Evolutionary conservation across 1,139 yeast species (phyloP).

Genomic region (Saccharomycopsis crataegensis): DNA sequence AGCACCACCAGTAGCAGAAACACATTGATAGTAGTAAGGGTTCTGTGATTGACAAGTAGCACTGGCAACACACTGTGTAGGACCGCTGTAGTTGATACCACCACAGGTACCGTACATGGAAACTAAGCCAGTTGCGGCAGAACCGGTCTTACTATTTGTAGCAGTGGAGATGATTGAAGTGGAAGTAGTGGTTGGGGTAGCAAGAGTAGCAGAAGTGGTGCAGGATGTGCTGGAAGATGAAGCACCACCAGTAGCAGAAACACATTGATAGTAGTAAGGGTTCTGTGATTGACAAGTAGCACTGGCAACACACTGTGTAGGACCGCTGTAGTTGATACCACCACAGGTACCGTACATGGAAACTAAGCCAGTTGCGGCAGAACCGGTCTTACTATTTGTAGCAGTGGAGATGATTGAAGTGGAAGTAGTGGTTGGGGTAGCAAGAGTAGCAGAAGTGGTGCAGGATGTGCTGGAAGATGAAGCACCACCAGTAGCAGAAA

Average conservation of each 20-base stretch:
- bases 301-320: constrained; percentile 16
- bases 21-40: constrained; percentile 20
- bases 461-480: background rate
- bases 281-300: constrained; percentile 18
- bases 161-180: no score
- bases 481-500: background rate
- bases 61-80: constrained; percentile 17
- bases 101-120: constrained; percentile 19
- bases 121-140: no score
- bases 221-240: no score
- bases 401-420: no score
- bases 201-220: no score
- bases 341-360: constrained; percentile 19
- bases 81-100: constrained; percentile 16
- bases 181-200: no score
- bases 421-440: background rate
- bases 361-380: background rate
- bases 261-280: constrained; percentile 20
- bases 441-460: background rate
- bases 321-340: constrained; percentile 15
- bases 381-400: background rate
- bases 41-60: constrained; percentile 18
- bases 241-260: background rate
- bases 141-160: no score
- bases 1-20: background rate